Conservation (phyloP, 2,329 filamentous ascomycete species). For the Didymella exigua region DNA sequence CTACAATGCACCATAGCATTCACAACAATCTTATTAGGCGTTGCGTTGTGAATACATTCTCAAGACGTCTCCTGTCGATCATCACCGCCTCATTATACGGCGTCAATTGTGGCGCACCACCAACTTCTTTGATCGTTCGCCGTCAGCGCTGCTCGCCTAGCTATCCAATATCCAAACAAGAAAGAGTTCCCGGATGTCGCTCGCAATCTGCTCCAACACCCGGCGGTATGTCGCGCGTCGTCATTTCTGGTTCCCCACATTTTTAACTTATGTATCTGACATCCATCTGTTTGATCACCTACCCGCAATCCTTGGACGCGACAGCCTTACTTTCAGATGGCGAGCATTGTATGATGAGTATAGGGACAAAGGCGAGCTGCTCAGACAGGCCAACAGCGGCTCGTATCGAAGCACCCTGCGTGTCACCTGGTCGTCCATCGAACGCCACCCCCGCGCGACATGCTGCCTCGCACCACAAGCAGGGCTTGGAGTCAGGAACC, state of each 20-base stretch:
- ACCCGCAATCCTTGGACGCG: neutral
- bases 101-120: conserved; percentile 12
- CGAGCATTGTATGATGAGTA: neutral
- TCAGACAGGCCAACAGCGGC: neutral
- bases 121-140: neutral
- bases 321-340: neutral
- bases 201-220: conserved; percentile 6
- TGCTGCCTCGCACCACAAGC: neutral
- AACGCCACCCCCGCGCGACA: neutral
- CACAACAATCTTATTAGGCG: neutral
- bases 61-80: conserved; percentile 16
- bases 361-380: neutral
- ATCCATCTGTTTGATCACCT: conserved; percentile 7
- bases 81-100: neutral
- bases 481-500: neutral
- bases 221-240: neutral
- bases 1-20: neutral
- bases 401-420: neutral
- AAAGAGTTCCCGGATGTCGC: conserved; percentile 1
- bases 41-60: neutral
- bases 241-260: conserved; percentile 1
- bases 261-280: conserved; percentile 5
- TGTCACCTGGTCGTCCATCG: neutral
- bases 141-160: neutral
- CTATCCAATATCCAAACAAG: neutral